Evolutionary conservation across 371 early-diverging fungal species (phyloP).

Genomic region (Mucor racemosus): DNA sequence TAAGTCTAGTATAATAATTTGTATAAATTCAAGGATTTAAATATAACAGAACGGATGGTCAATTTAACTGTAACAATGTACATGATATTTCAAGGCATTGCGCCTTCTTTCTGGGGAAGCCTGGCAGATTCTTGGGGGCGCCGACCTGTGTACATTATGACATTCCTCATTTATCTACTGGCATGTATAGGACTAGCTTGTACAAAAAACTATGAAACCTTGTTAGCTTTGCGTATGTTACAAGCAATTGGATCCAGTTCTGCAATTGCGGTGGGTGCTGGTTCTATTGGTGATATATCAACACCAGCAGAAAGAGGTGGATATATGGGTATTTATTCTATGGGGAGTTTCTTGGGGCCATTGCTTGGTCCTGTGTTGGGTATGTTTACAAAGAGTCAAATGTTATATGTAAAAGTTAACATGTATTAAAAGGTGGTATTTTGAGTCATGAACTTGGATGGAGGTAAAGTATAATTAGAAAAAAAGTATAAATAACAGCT

Average conservation of each 20-base stretch:
- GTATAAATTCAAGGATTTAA: neutral
- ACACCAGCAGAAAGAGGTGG: conserved; percentile 66
- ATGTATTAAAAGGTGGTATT: conserved; percentile 28
- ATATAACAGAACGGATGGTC: conserved; percentile 14
- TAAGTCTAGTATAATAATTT: neutral
- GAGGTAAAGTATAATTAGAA: conserved; percentile 19
- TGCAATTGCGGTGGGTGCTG: conserved; percentile 70
- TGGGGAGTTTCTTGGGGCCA: conserved; percentile 41
- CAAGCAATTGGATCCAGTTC: conserved; percentile 73
- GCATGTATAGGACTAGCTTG: conserved; percentile 66
- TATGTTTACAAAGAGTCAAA: neutral
- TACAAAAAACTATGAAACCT: conserved; percentile 46
- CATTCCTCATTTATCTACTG: conserved; percentile 62
- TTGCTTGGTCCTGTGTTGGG: conserved; percentile 54
- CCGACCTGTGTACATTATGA: conserved; percentile 64
- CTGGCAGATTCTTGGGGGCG: conserved; percentile 69
- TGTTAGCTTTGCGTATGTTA: conserved; percentile 64
- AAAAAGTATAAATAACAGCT: neutral
- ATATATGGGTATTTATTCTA: conserved; percentile 60
- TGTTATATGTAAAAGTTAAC: neutral
- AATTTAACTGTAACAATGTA: conserved; percentile 47
- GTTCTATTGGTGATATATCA: conserved; percentile 69
- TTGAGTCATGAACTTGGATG: conserved; percentile 38
- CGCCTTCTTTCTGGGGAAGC: conserved; percentile 66
- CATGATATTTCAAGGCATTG: conserved; percentile 51